These are phyloP conservation scores for Vanilla planifolia DNA, from an alignment of 106 monocot species.

Conservation along the genomic window DNA sequence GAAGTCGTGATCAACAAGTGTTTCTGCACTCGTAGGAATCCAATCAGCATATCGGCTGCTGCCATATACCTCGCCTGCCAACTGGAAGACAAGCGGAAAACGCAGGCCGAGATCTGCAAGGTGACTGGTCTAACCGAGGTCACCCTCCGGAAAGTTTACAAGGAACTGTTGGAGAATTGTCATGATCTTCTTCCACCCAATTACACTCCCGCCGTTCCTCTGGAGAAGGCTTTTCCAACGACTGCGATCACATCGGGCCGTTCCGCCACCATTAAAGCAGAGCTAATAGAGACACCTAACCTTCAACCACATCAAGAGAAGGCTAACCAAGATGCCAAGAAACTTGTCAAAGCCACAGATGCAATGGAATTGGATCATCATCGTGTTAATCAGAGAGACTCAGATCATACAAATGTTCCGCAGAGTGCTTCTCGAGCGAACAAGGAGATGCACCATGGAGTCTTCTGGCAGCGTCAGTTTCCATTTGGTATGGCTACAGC, in stretches of 20 bases:
- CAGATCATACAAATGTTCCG: constrained; percentile 12
- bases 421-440: constrained; percentile 11
- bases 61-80: constrained; percentile 97
- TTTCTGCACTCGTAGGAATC: constrained; percentile 93
- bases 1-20: constrained; percentile 97
- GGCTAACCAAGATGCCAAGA: constrained; percentile 25
- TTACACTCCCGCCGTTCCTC: constrained; percentile 92
- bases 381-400: constrained; percentile 21
- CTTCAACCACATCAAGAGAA: constrained; percentile 32
- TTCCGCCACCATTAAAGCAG: constrained; percentile 35
- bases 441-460: constrained; percentile 33
- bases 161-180: constrained; percentile 94
- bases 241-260: constrained; percentile 59
- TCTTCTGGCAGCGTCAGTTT: constrained; percentile 42
- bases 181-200: constrained; percentile 85
- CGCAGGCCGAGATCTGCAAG: constrained; percentile 99
- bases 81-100: constrained; percentile 94
- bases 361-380: constrained; percentile 14
- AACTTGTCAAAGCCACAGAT: constrained; percentile 21
- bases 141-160: constrained; percentile 95
- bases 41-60: constrained; percentile 96
- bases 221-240: constrained; percentile 95
- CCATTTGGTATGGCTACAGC: constrained; percentile 15
- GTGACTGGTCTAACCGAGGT: constrained; percentile 97
- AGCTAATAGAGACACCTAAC: constrained; percentile 29